phyloP scores from a whole-genome alignment of 2,329 filamentous ascomycete species.

The Cadophora sp. region DNA sequence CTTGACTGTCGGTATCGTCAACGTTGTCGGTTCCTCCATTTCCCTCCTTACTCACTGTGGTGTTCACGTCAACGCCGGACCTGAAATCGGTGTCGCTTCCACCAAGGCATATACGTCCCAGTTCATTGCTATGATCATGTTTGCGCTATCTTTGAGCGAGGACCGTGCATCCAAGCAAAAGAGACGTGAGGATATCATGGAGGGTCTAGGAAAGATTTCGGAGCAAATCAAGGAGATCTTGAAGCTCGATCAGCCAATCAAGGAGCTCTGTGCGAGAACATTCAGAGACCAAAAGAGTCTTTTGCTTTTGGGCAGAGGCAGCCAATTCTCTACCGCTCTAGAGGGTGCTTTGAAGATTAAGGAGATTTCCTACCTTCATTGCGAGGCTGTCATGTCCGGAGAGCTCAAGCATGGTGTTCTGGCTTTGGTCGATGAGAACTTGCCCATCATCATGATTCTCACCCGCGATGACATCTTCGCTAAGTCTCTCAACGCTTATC shows the following conservation, averaged over 20 bases:
- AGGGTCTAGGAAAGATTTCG: slow-evolving; percentile 86
- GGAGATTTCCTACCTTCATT: slow-evolving; percentile 99
- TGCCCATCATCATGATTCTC: slow-evolving; percentile 99
- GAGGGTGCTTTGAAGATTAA: slow-evolving; percentile 99
- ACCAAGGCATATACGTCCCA: slow-evolving; percentile 99
- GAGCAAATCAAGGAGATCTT: slow-evolving; percentile 92
- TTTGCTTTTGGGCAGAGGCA: slow-evolving; percentile 90
- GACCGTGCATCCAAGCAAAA: slow-evolving; percentile 94
- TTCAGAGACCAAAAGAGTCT: slow-evolving; percentile 98
- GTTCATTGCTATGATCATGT: slow-evolving; percentile 99
- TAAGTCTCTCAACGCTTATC: slow-evolving; percentile 99
- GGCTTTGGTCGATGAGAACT: slow-evolving; percentile 95
- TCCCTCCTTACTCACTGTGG: slow-evolving; percentile 98
- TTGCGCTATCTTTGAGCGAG: slow-evolving; percentile 93
- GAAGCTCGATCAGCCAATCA: slow-evolving; percentile 90
- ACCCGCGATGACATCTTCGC: slow-evolving; percentile 95
- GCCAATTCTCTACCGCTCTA: slow-evolving; percentile 95
- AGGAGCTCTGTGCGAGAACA: slow-evolving; percentile 87
- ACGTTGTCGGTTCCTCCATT: slow-evolving; percentile 98
- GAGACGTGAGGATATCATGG: slow-evolving; percentile 94
- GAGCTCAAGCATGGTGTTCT: slow-evolving; percentile 99
- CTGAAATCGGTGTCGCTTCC: slow-evolving; percentile 97
- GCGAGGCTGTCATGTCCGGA: slow-evolving; percentile 99
- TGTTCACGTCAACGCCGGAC: slow-evolving; percentile 99
- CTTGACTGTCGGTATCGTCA: slow-evolving; percentile 96